phyloP scores from a whole-genome alignment of 2,329 filamentous ascomycete genomes.

The Alternaria postmessia region DNA sequence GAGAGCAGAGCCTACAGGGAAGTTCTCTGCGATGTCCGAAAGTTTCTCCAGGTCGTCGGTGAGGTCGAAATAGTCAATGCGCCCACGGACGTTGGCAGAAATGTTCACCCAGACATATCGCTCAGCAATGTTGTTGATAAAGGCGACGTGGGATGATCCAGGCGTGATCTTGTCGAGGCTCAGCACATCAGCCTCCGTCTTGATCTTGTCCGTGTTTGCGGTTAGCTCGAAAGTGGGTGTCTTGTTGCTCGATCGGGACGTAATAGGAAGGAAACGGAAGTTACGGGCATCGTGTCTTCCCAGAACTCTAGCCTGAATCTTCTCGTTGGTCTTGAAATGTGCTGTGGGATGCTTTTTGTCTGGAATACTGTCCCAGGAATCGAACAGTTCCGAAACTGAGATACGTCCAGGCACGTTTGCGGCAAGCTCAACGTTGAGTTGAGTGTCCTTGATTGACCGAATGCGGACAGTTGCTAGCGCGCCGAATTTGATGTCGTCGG shows the following conservation, averaged over 20 bases:
- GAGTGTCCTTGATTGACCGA: conserved; percentile 85
- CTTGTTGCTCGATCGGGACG: conserved; percentile 80
- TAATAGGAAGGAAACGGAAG: conserved; percentile 90
- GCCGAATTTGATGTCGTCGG: conserved; percentile 79
- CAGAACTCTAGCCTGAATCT: conserved; percentile 77
- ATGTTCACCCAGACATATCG: conserved; percentile 90
- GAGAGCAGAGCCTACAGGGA: conserved; percentile 88
- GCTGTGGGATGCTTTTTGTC: conserved; percentile 82
- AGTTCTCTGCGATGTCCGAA: conserved; percentile 77
- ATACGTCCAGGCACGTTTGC: conserved; percentile 92
- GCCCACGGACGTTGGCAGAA: conserved; percentile 85
- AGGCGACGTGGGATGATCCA: conserved; percentile 78
- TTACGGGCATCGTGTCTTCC: conserved; percentile 90
- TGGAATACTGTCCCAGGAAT: conserved; percentile 84
- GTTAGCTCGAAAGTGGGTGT: conserved; percentile 82
- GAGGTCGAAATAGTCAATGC: conserved; percentile 82
- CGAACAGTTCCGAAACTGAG: conserved; percentile 89
- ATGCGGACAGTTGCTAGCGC: conserved; percentile 78
- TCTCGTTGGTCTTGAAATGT: conserved; percentile 74
- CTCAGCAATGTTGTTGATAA: conserved; percentile 86
- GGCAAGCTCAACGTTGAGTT: conserved; percentile 88
- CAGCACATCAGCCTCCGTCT: conserved; percentile 68
- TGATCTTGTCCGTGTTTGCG: conserved; percentile 69
- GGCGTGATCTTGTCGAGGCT: conserved; percentile 75
- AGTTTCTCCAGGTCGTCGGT: conserved; percentile 85